Conservation (phyloP, 2,329 filamentous ascomycete species). For the Colletotrichum lini region DNA sequence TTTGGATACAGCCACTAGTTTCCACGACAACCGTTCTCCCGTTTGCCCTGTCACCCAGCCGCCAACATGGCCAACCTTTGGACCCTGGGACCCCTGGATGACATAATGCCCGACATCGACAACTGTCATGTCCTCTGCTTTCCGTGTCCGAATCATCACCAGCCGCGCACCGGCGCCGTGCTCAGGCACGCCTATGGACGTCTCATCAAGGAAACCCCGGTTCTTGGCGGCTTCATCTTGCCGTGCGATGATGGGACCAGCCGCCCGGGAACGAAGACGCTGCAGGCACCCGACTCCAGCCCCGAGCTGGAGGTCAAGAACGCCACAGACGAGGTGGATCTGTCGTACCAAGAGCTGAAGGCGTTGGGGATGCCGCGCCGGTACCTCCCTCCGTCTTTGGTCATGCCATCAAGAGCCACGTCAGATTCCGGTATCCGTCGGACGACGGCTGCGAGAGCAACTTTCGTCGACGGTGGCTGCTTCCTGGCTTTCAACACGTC, state of each 20-base stretch:
- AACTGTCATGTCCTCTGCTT: slow-evolving; percentile 15
- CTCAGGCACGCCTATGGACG: neutral
- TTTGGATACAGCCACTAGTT: no score
- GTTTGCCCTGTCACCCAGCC: neutral
- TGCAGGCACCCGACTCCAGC: neutral
- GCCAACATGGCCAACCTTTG: slow-evolving; percentile 5
- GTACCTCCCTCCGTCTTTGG: neutral
- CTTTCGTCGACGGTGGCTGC: neutral
- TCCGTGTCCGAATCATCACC: neutral
- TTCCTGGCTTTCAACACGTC: slow-evolving; percentile 5
- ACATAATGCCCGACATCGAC: slow-evolving; percentile 9
- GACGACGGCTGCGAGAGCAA: slow-evolving; percentile 11
- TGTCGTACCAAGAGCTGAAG: slow-evolving; percentile 1
- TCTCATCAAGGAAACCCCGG: neutral
- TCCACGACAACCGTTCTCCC: neutral
- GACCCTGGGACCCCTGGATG: slow-evolving; percentile 13
- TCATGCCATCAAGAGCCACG: slow-evolving; percentile 1
- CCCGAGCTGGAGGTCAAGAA: slow-evolving; percentile 1
- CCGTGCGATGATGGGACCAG: neutral
- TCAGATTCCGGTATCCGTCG: neutral
- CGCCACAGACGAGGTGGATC: neutral
- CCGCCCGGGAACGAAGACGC: slow-evolving; percentile 3
- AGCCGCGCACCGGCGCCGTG: neutral
- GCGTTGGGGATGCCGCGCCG: slow-evolving; percentile 2
- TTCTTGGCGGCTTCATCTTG: slow-evolving; percentile 6